Evolutionary conservation across 2,329 filamentous ascomycete species (phyloP).

Genomic region (Aspergillus proliferans): DNA sequence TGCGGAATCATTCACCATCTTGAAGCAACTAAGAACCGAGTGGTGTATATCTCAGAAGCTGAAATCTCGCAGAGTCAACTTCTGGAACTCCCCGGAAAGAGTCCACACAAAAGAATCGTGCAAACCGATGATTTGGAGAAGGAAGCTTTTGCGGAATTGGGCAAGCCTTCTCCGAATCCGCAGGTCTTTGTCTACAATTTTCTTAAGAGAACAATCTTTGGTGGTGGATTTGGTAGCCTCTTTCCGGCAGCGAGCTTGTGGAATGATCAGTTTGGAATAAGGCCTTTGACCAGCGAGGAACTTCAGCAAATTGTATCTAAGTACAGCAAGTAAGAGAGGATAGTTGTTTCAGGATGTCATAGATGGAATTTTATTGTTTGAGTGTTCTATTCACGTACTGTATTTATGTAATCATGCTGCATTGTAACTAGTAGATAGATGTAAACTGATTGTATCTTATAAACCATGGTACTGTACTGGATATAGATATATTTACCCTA

Average conservation of each 20-base stretch:
- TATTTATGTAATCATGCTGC: too few relatives aligned
- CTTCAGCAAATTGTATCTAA: conserved; percentile 21
- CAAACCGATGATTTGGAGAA: conserved; percentile 22
- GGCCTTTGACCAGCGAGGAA: conserved; percentile 26
- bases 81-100: conserved; percentile 20
- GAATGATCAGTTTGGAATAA: conserved; percentile 36
- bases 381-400: too few relatives aligned
- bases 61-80: conserved; percentile 41
- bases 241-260: conserved; percentile 23
- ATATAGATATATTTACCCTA: too few relatives aligned
- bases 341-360: too few relatives aligned
- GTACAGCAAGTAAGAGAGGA: neutral
- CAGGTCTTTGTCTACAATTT: conserved; percentile 20
- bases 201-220: conserved; percentile 25
- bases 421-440: too few relatives aligned
- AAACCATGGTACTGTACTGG: too few relatives aligned
- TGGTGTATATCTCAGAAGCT: conserved; percentile 43
- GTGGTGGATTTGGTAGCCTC: conserved; percentile 23
- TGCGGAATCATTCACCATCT: conserved; percentile 45
- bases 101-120: conserved; percentile 19
- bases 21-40: conserved; percentile 49
- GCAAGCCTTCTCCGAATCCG: conserved; percentile 20
- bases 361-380: too few relatives aligned
- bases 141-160: conserved; percentile 23
- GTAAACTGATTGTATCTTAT: too few relatives aligned